Base-by-base conservation (phyloP, 1,139 yeast species). In the Candida buenavistaensis region DNA sequence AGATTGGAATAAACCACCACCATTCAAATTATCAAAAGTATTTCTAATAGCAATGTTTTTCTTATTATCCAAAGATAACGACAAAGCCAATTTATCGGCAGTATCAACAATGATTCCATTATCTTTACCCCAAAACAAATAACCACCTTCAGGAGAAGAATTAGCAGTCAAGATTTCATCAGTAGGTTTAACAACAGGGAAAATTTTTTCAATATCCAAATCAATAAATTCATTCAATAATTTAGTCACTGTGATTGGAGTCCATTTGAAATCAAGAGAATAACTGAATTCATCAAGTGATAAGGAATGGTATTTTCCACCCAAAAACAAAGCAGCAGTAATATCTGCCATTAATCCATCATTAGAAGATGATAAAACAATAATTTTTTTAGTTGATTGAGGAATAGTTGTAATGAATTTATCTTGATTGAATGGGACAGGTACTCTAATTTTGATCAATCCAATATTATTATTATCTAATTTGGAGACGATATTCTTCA, bases 1-100 rank as follows among this genome's bases (percentile, higher is more conserved):
- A n/a, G 90, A 74, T 57, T 84, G 88, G 57, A 82, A 80, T n/a
- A 78, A 57, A 44, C 96, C 96, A 25, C 92, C 94, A 30, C 74
- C 74, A 15, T 76, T 63, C 17, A 72, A 60, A 54, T 86, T 88
- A 57, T 90, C 96, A 50, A 68, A 88, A 50, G 75, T 77, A 36
- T 82, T 75, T 57, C 85, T 72, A 54, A 77, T 72, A 39, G 72
- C 63, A 43, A 86, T 72, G 21, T 62, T 55, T 41, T 76, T 68
- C 37, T 68, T 55, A 40, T 77, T 75, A 50, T 81, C 88, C 51
- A 85, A 69, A 3, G 95, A 80, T 45, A 87, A 70, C 14, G 89
- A 70, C 43, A 81, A 83, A 0, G 92, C 84, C 40, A 90, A 62
- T 47, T 79, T 79, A 31, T 80, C 72, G 16, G 89, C 80, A 30